Percentiles rank a stretch among this genome's conserved stretches.
These are phyloP conservation scores for Solanum chiquidenum DNA, from an alignment of 257 asterid genomes.

Conservation along the genomic window DNA sequence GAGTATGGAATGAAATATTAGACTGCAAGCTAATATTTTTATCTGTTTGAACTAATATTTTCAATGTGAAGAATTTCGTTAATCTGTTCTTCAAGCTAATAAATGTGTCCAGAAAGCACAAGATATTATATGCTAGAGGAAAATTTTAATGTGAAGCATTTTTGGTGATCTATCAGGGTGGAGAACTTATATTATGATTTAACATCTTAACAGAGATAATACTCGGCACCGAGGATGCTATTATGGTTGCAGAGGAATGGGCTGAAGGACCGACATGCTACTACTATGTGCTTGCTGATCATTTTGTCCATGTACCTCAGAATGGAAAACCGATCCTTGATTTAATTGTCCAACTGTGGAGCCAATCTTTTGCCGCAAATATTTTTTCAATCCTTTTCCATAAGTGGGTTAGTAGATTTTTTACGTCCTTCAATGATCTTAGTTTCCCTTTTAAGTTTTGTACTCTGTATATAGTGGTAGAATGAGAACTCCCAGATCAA, in stretches of 20 bases:
- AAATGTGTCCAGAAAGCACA: not conserved
- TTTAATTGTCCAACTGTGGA: constrained; percentile 76
- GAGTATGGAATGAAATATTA: not conserved
- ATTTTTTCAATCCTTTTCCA: constrained; percentile 75
- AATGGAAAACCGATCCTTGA: constrained; percentile 56
- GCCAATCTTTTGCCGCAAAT: constrained; percentile 89
- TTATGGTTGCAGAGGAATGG: constrained; percentile 30
- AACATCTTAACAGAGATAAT: constrained; percentile 49
- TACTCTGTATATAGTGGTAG: not conserved
- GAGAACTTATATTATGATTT: not conserved
- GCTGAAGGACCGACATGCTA: constrained; percentile 63
- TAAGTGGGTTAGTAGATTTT: constrained; percentile 65
- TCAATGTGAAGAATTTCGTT: not conserved
- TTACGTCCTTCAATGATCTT: not conserved
- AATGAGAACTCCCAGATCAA: not conserved
- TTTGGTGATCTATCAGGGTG: not conserved
- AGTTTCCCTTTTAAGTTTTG: not conserved
- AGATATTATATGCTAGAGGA: not conserved
- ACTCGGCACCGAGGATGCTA: constrained; percentile 49
- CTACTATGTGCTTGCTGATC: constrained; percentile 69
- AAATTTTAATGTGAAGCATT: not conserved
- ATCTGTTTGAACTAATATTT: not conserved
- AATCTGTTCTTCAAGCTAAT: not conserved
- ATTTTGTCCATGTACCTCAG: constrained; percentile 53
- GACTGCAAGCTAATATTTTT: not conserved